Evolutionary conservation across 2,329 filamentous ascomycete species (phyloP).

Genomic region (Fusarium longipes): DNA sequence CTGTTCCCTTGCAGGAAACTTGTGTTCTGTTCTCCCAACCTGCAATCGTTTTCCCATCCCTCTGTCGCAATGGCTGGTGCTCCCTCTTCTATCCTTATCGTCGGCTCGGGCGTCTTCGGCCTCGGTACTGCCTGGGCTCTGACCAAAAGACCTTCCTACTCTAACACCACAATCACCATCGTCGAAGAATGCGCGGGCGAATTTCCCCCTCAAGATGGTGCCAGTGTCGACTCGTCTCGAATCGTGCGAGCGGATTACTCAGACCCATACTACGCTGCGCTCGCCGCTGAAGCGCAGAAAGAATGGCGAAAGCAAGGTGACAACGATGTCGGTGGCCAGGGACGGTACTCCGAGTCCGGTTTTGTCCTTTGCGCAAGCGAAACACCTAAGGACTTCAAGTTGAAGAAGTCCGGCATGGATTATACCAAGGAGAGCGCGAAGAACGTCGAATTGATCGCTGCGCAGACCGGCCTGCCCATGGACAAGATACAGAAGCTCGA

Average conservation of each 20-base stretch:
- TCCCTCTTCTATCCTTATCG: constrained; percentile 69
- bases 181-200: constrained; percentile 67
- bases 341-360: constrained; percentile 77
- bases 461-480: constrained; percentile 51
- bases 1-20: constrained; percentile 6
- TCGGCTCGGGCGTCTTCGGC: constrained; percentile 76
- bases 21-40: constrained; percentile 12
- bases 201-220: constrained; percentile 69
- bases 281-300: constrained; percentile 77
- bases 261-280: constrained; percentile 77
- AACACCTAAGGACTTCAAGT: constrained; percentile 44
- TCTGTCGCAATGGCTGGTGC: constrained; percentile 46
- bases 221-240: constrained; percentile 71
- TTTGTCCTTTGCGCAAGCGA: constrained; percentile 72
- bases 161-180: constrained; percentile 66
- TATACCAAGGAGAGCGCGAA: constrained; percentile 71
- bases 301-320: constrained; percentile 72
- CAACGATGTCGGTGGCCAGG: constrained; percentile 68
- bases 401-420: constrained; percentile 60
- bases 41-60: constrained; percentile 9
- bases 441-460: constrained; percentile 67
- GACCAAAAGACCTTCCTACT: constrained; percentile 67
- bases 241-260: constrained; percentile 83
- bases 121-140: constrained; percentile 74
- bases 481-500: constrained; percentile 60